Base-by-base conservation (phyloP, 768 basidiomycete genomes). In the Tricholoma sp. region DNA sequence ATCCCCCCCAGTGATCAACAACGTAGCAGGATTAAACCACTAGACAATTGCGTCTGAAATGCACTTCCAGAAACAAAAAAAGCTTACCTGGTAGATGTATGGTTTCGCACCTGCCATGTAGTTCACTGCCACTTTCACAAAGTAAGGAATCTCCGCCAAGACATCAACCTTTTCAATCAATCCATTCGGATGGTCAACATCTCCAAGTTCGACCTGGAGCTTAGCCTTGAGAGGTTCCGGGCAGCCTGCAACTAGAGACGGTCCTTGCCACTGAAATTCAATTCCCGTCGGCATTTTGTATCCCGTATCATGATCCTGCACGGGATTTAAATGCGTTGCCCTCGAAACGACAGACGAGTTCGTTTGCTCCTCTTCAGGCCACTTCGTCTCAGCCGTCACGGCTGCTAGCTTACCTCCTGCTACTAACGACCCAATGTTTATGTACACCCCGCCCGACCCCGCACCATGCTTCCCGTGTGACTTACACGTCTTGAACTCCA, bases 61-160 rank as follows among this genome's bases (percentile, higher is more conserved):
- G 37, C 39, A 31, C 41, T 24, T 67, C 63, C 22, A 60, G 27
- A 14, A n/a, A 55, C 71, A 56, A 70, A 70, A 60, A 73, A 61
- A 39, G 74, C 84, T 55, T 54, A 89, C 94, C 83, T 95, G 92
- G 72, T 96, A 97, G 69, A 96, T 89, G 70, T 86, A 95, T 0
- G 94, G 96, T 71, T 95, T 94, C 19, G 91, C 93, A 39, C 92
- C 90, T 37, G 94, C 85, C 35, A 94, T 94, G 65, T 96, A 96
- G 66, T 88, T 92, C 62, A 99, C 86, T 59, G 94, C 88, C 71
- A 94, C 84, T 77, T 94, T 93, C 69, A 99, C 74, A 55, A 96
- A 85, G 59, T 88, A 86, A 10, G 97, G 97, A 61, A 62, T 62
- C 76, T 99, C 95, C 5, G 90, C 94, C 8, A 99, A 81, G 2